Conservation (phyloP, 2,329 filamentous ascomycete species). For the Aschersonia sp. region DNA sequence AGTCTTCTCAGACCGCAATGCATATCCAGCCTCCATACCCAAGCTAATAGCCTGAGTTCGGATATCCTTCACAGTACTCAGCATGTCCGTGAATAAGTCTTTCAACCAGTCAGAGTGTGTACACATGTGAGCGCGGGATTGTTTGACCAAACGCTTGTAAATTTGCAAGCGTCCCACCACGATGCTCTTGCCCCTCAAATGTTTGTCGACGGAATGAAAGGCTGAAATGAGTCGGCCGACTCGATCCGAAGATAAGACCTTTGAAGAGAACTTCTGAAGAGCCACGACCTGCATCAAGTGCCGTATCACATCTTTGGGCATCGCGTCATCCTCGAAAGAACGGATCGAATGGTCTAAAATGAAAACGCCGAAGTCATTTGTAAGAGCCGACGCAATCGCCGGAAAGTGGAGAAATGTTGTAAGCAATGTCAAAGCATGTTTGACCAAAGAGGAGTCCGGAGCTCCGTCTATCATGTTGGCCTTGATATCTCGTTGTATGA, state of each 20-base stretch:
- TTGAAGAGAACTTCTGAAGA: conserved; percentile 62
- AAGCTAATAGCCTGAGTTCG: conserved; percentile 59
- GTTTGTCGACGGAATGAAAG: conserved; percentile 57
- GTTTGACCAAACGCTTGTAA: conserved; percentile 62
- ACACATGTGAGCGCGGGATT: conserved; percentile 57
- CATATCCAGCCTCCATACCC: conserved; percentile 55
- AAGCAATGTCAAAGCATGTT: conserved; percentile 65
- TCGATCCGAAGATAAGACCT: conserved; percentile 58
- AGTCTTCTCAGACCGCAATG: conserved; percentile 53
- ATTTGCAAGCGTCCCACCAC: conserved; percentile 62
- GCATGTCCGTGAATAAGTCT: conserved; percentile 68
- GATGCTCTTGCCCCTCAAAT: conserved; percentile 68
- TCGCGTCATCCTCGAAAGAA: conserved; percentile 50
- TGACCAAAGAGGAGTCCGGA: conserved; percentile 55
- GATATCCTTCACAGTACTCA: conserved; percentile 66
- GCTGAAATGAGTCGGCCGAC: conserved; percentile 56
- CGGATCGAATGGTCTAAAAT: conserved; percentile 69
- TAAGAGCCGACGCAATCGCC: conserved; percentile 53
- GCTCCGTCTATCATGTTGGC: conserved; percentile 40
- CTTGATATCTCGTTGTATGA: conserved; percentile 69
- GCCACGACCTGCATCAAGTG: conserved; percentile 70
- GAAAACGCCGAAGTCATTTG: conserved; percentile 66
- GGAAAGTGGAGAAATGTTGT: conserved; percentile 63
- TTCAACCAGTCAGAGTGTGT: conserved; percentile 64
- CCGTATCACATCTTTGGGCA: conserved; percentile 65